phyloP scores from a whole-genome alignment of 768 basidiomycete genomes.

The Kondoa subrosea region DNA sequence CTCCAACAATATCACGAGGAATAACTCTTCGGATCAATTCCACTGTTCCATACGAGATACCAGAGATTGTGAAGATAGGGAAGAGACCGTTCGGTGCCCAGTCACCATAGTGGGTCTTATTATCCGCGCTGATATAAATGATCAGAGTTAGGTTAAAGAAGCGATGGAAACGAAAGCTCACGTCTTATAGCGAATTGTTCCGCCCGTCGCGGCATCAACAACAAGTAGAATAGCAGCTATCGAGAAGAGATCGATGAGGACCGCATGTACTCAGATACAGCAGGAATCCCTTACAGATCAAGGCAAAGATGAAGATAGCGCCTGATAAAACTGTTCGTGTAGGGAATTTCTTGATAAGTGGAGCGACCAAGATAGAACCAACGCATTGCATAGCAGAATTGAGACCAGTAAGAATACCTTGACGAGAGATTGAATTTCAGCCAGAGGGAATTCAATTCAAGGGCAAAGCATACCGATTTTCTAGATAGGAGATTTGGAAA shows the following conservation, averaged over 20 bases:
- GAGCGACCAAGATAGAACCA: conserved; percentile 28
- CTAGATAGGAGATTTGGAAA: background rate
- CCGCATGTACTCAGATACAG: too few relatives aligned
- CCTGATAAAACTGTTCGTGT: conserved; percentile 27
- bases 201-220: too few relatives aligned
- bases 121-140: too few relatives aligned
- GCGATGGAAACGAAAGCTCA: too few relatives aligned
- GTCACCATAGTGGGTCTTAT: conserved; percentile 20
- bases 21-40: conserved; percentile 30
- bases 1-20: conserved; percentile 20
- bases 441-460: conserved; percentile 16
- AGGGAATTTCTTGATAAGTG: conserved; percentile 27
- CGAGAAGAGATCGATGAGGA: too few relatives aligned
- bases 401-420: conserved; percentile 26
- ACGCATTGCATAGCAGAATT: conserved; percentile 29
- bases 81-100: conserved; percentile 25
- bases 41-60: conserved; percentile 30
- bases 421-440: conserved; percentile 24
- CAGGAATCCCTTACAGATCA: too few relatives aligned
- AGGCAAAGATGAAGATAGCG: conserved; percentile 27
- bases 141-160: too few relatives aligned
- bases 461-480: too few relatives aligned
- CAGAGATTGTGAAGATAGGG: conserved; percentile 26
- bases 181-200: too few relatives aligned
- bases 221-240: conserved; percentile 26